Percentiles rank a stretch among this genome's conserved stretches.
Conservation (phyloP, 768 basidiomycete species). For the Cyclocybe aegerita region DNA sequence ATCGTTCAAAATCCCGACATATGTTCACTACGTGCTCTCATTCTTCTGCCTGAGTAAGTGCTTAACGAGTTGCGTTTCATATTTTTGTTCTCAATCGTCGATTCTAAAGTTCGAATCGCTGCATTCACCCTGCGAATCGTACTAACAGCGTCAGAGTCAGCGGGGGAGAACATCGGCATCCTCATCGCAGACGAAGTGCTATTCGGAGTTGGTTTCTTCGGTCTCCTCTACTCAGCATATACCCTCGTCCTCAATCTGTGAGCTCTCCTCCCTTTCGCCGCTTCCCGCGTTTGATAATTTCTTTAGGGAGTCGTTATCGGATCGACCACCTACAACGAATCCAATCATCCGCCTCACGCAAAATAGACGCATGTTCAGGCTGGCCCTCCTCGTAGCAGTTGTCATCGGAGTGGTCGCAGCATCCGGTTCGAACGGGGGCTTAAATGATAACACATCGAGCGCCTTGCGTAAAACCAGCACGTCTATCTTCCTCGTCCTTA, state of each 20-base stretch:
- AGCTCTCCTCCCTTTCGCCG: background rate
- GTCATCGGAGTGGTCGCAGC: constrained; percentile 29
- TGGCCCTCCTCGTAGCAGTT: constrained; percentile 27
- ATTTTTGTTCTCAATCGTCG: no score
- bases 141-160: constrained; percentile 28
- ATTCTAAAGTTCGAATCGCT: constrained; percentile 32
- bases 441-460: constrained; percentile 13
- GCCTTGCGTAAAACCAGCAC: constrained; percentile 31
- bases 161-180: constrained; percentile 28
- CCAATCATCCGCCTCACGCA: constrained; percentile 21
- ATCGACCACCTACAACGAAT: constrained; percentile 7
- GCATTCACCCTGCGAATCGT: constrained; percentile 41
- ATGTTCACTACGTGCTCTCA: no score
- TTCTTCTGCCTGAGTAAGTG: no score
- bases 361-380: constrained; percentile 31
- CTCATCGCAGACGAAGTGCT: constrained; percentile 39
- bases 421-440: constrained; percentile 5
- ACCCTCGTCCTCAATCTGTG: constrained; percentile 42
- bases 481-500: constrained; percentile 36
- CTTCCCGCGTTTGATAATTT: background rate
- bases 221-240: constrained; percentile 41
- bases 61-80: no score
- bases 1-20: no score
- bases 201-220: constrained; percentile 42
- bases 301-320: constrained; percentile 19